Evolutionary conservation across 306 rosid species (phyloP), one percentile per base, ranked within the genome.

Genomic region (Crotalaria pallida): DNA sequence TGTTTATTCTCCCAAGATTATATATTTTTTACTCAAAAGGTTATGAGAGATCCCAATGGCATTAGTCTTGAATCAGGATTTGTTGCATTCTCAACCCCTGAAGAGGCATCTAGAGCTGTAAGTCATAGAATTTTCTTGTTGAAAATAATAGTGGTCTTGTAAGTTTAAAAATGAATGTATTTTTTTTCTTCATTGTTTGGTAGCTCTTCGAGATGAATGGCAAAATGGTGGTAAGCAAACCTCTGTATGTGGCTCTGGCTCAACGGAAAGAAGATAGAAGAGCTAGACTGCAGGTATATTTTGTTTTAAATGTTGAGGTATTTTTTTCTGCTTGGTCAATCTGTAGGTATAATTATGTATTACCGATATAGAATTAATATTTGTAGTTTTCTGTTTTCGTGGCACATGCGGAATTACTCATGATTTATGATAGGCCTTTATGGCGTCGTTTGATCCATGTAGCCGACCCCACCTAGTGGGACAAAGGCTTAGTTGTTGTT

Each of bases 221-320:
- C 3, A 91, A 91, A 74, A 95, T 95, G 92, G 72, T 95, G 41
- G 89, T 77, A 55, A 89, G 87, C 87, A 95, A 95, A 68, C 99
- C 99, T 67, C 89, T 95, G 10, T 95, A 91, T 84, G 99, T 95
- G 79, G 95, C 99, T 67, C 95, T 83, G 49, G 99, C 99, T 8
- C 99, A 95, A 69, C 70, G 97, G 44, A 95, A 95, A 82, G 99
- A 95, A 83, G 99, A 95, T 71, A 87, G 99, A 81, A 95, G 96
- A 84, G 96, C 96, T 43, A 89, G 99, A 75, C 82, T 95, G 85
- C 99, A 91, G 96, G 99, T 91, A 74, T 70, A 63, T 50, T 22
- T 79, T 58, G 21, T 56, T 22, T 71, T 27, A 63, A 65, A 24
- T 29, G 24, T 41, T 36, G 26, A 62, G 23, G 44, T 1, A 50